Base-by-base conservation (phyloP, 495 filamentous ascomycete genomes). In the Penicillium bialowiezense region DNA sequence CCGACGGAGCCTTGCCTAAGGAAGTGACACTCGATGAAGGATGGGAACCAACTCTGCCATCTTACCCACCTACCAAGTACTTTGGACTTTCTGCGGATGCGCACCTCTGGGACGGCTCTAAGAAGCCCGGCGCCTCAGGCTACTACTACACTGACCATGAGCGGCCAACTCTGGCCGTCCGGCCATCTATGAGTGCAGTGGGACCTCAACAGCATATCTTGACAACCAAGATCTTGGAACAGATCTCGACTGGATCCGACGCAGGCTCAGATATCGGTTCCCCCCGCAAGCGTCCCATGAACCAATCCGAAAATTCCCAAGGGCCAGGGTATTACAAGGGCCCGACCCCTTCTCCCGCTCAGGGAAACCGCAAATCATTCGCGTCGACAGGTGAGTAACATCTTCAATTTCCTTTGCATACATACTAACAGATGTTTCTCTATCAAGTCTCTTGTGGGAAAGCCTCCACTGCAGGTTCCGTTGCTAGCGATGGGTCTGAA, bases 181-280 rank as follows among this genome's bases (percentile, higher is more conserved):
- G 35, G 32, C 10, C 7, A 2, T 9, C 35, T 15, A 14, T 40
- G 42, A 35, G 10, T 10, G 14, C 26, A 1, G 3, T 0, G 21
- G 7, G 3, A 6, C 13, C 10, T 2, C 13, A 29, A 9, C 12
- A 34, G 21, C 48, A 51, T 17, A 19, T n/a, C 15, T 3, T 51
- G 6, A 14, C 41, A 7, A 31, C 29, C 17, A 20, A 29, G 3
- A 28, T 40, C 9, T 26, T 36, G 8, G 37, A 39, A 21, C 35
- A 32, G 12, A 32, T 32, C 7, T 3, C 29, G 5, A 32, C 29
- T 28, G 24, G 5, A 28, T 5, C 5, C 24, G 9, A 5, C 9
- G 24, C 24, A 12, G 3, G 6, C 32, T 20, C 1, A 45, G 19
- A 26, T 32, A 50, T 62, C 50, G 45, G 45, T 72, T 55, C 65